A percentile compares a stretch with the other conserved stretches of the same genome.
Conservation (phyloP, 495 filamentous ascomycete genomes). For the Talaromyces nanjingensis region DNA sequence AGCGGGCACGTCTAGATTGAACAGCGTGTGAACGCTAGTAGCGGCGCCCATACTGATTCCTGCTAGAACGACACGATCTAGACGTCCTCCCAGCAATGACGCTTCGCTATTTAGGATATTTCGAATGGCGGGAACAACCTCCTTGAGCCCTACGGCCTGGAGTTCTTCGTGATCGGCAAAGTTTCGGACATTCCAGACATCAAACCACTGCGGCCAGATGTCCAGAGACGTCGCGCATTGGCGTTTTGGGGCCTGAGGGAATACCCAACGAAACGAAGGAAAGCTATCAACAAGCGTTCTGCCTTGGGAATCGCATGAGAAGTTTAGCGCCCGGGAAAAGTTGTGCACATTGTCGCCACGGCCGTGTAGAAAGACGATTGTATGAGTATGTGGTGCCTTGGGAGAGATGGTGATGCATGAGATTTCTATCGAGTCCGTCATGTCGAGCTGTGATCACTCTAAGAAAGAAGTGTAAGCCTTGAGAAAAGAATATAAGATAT, state of each 20-base stretch:
- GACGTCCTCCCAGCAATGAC: too few species aligned
- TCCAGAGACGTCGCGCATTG: background rate
- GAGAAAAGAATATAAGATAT: too few species aligned
- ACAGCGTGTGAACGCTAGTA: too few species aligned
- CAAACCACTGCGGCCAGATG: constrained; percentile 6
- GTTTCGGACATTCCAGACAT: constrained; percentile 5
- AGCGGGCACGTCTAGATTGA: too few species aligned
- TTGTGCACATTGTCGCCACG: background rate
- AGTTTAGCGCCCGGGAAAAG: background rate
- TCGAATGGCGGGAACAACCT: constrained; percentile 3
- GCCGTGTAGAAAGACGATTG: constrained; percentile 4
- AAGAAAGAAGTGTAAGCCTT: too few species aligned
- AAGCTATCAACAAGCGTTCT: background rate
- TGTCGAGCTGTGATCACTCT: too few species aligned
- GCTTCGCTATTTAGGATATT: background rate
- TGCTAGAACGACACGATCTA: too few species aligned
- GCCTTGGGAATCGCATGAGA: background rate
- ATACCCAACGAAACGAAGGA: constrained; percentile 4
- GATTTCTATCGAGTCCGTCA: background rate
- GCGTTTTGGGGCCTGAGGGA: constrained; percentile 1
- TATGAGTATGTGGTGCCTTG: background rate
- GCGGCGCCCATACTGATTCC: too few species aligned
- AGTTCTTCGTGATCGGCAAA: constrained; percentile 7
- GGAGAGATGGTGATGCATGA: background rate
- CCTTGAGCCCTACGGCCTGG: constrained; percentile 2